These are phyloP conservation scores for Cucumis hystrix DNA, from an alignment of 306 rosid species.

Conservation along the genomic window DNA sequence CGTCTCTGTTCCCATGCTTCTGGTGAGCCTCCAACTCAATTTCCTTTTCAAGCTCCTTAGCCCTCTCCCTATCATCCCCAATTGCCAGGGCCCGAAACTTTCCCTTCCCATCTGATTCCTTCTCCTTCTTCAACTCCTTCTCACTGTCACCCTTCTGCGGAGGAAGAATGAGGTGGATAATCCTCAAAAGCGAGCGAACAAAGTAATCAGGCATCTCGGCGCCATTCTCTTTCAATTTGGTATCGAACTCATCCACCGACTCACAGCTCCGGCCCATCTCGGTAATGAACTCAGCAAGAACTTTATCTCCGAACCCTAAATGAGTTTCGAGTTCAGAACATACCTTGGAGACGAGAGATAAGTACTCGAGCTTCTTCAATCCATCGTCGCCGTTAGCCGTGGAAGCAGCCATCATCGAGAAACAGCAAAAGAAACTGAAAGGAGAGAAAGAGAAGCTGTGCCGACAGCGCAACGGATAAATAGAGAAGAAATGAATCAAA, in stretches of 20 bases:
- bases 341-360: constrained; percentile 70
- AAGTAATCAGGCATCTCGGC: constrained; percentile 66
- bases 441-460: neutral
- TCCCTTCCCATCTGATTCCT: constrained; percentile 22
- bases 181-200: constrained; percentile 42
- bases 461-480: no score
- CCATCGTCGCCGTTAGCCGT: constrained; percentile 25
- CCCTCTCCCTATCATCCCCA: constrained; percentile 43
- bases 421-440: constrained; percentile 2
- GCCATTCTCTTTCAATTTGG: constrained; percentile 52
- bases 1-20: constrained; percentile 15
- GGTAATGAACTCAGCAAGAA: constrained; percentile 61
- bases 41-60: constrained; percentile 47
- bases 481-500: no score
- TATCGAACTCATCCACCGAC: constrained; percentile 44
- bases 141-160: constrained; percentile 27
- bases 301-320: constrained; percentile 58
- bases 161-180: constrained; percentile 61
- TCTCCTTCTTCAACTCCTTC: constrained; percentile 27
- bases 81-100: constrained; percentile 53
- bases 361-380: constrained; percentile 52
- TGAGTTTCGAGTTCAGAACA: constrained; percentile 68
- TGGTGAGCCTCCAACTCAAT: constrained; percentile 38
- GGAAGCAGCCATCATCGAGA: constrained; percentile 21
- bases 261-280: constrained; percentile 49